Conservation (phyloP, 345 rosid species). For the Dovyalis caffra region DNA sequence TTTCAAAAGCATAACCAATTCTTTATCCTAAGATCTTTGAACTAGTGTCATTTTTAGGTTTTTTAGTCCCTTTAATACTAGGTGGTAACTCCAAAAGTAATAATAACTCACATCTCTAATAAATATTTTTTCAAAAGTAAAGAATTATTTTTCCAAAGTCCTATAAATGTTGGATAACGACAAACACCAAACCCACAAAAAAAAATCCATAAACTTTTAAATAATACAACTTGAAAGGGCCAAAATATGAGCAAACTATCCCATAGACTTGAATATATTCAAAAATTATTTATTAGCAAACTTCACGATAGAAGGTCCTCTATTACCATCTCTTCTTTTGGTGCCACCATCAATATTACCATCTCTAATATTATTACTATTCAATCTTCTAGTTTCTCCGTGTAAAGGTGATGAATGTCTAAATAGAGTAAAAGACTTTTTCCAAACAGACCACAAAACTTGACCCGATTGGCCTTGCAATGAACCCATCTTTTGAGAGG, state of each 20-base stretch:
- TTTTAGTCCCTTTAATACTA: too few species aligned
- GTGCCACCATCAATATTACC: conserved; percentile 17
- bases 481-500: conserved; percentile 37
- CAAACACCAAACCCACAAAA: background rate
- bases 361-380: too few species aligned
- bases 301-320: conserved; percentile 55
- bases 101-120: too few species aligned
- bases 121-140: too few species aligned
- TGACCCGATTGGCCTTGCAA: background rate
- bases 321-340: conserved; percentile 17
- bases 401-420: conserved; percentile 84
- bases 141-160: too few species aligned
- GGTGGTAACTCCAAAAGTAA: too few species aligned
- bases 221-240: conserved; percentile 58
- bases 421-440: conserved; percentile 55
- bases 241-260: conserved; percentile 80
- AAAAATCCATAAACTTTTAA: conserved; percentile 40
- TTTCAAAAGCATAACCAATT: too few species aligned
- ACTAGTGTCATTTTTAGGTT: too few species aligned
- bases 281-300: conserved; percentile 67
- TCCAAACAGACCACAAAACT: conserved; percentile 34
- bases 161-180: too few species aligned
- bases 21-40: too few species aligned
- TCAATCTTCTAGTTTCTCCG: conserved; percentile 47
- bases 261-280: conserved; percentile 90